phyloP scores from a whole-genome alignment of 768 basidiomycete genomes.

The Amanita brunnescens region DNA sequence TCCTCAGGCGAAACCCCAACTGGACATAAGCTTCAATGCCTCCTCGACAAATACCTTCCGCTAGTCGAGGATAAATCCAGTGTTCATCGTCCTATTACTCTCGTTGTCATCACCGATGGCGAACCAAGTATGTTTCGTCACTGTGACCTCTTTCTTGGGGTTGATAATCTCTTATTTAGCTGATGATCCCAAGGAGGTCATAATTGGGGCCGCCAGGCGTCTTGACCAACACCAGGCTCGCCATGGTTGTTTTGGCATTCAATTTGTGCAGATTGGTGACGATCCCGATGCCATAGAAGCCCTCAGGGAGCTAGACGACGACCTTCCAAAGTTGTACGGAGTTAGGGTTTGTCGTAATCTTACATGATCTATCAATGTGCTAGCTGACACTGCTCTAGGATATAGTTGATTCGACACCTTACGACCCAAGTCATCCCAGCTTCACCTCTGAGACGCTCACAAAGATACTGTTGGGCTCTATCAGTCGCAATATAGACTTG shows the following conservation, averaged over 20 bases:
- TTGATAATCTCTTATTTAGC: constrained; percentile 22
- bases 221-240: constrained; percentile 46
- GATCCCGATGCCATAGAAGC: constrained; percentile 29
- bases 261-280: constrained; percentile 66
- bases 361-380: background rate
- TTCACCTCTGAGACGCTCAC: constrained; percentile 38
- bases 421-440: constrained; percentile 11
- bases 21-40: constrained; percentile 9
- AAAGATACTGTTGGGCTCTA: constrained; percentile 62
- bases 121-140: constrained; percentile 35
- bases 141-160: background rate
- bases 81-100: constrained; percentile 34
- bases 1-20: constrained; percentile 12
- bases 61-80: constrained; percentile 9
- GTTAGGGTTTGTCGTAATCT: constrained; percentile 16
- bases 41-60: constrained; percentile 14
- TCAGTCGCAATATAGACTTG: constrained; percentile 32
- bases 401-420: constrained; percentile 66
- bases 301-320: constrained; percentile 50
- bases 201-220: constrained; percentile 36
- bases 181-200: constrained; percentile 42
- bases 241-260: constrained; percentile 42
- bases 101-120: constrained; percentile 60
- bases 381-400: constrained; percentile 29
- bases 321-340: constrained; percentile 25